phyloP scores from a whole-genome alignment of 305 asterid species.

The Solanum hybrid region DNA sequence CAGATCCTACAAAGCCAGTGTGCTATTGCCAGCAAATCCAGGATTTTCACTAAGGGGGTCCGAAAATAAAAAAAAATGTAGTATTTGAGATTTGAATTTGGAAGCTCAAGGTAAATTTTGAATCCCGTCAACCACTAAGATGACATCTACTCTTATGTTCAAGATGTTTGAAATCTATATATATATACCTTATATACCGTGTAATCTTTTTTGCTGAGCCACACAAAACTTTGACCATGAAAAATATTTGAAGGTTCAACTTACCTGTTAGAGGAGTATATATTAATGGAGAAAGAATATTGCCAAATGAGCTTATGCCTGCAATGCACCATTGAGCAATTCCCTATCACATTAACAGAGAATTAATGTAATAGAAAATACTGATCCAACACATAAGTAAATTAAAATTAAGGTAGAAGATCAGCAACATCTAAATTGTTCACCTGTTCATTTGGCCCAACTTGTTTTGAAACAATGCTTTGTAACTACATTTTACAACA shows the following conservation, averaged over 20 bases:
- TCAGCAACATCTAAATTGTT: neutral
- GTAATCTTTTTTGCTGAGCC: neutral
- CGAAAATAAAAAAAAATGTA: neutral
- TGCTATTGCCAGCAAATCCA: neutral
- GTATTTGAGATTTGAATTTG: neutral
- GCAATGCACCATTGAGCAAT: conserved; percentile 17
- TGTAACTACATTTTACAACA: conserved; percentile 6
- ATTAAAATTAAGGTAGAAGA: neutral
- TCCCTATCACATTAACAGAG: neutral
- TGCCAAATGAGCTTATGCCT: conserved; percentile 11
- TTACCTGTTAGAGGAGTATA: conserved; percentile 19
- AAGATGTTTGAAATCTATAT: neutral
- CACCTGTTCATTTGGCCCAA: conserved; percentile 18
- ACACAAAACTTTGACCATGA: neutral
- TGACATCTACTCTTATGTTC: neutral
- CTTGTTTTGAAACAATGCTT: conserved; percentile 20
- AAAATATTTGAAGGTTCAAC: neutral
- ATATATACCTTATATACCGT: too few species aligned
- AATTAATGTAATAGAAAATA: neutral
- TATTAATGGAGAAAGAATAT: conserved; percentile 12
- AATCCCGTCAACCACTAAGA: neutral
- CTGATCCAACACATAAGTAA: neutral
- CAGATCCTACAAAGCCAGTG: neutral
- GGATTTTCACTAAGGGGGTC: neutral
- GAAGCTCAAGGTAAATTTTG: neutral